A percentile compares a stretch with the other conserved stretches of the same genome.
phyloP scores from a whole-genome alignment of 1,284 basidiomycete genomes.

The Ceratobasidium sp. region DNA sequence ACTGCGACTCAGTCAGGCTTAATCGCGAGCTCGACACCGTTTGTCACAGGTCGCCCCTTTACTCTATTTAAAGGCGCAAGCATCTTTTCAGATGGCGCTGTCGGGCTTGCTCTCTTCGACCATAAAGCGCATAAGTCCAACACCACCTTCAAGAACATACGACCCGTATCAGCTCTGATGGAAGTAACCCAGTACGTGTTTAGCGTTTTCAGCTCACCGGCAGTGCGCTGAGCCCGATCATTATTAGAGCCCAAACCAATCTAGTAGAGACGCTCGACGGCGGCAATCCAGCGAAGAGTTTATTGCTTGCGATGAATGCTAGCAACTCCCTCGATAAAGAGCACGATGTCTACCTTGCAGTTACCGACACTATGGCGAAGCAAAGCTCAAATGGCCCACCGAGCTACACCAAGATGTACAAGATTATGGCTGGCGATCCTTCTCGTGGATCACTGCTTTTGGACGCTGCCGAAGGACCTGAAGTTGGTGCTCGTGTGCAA shows the following conservation, averaged over 20 bases:
- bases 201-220: not conserved
- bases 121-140: conserved; percentile 49
- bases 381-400: conserved; percentile 41
- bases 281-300: conserved; percentile 74
- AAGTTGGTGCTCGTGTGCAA: conserved; percentile 67
- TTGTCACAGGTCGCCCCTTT: conserved; percentile 81
- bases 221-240: conserved; percentile 6
- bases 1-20: conserved; percentile 67
- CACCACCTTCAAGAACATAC: conserved; percentile 64
- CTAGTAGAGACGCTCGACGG: conserved; percentile 72
- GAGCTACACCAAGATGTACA: conserved; percentile 57
- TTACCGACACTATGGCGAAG: conserved; percentile 47
- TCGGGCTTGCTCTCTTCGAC: conserved; percentile 71
- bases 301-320: conserved; percentile 68
- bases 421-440: conserved; percentile 82
- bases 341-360: conserved; percentile 71
- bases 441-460: conserved; percentile 78
- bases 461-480: conserved; percentile 69
- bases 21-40: conserved; percentile 82
- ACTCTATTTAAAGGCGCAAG: conserved; percentile 74
- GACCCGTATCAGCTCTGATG: conserved; percentile 64
- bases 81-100: conserved; percentile 72
- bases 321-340: conserved; percentile 63
- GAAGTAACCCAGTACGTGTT: conserved; percentile 65
- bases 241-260: conserved; percentile 77